A percentile compares a stretch with the other conserved stretches of the same genome.
Conservation (phyloP, 2,329 filamentous ascomycete species). For the Massarina eburnea region DNA sequence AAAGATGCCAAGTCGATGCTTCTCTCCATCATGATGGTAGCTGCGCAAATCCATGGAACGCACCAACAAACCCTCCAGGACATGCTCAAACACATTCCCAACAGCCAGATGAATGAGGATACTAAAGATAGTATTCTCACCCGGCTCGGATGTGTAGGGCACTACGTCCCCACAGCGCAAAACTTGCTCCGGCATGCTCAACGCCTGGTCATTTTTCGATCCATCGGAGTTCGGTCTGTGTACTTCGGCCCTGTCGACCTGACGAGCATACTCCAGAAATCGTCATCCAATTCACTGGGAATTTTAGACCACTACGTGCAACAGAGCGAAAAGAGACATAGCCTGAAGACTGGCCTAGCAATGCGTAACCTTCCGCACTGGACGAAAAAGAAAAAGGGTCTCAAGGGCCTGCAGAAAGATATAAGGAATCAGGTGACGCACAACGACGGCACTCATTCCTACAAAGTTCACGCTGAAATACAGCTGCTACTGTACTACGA, state of each 20-base stretch:
- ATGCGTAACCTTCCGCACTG: conserved; percentile 1
- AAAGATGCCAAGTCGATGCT: not conserved
- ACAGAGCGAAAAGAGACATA: not conserved
- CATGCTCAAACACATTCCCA: conserved; percentile 1
- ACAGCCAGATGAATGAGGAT: conserved; percentile 1
- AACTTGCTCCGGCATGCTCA: conserved; percentile 5
- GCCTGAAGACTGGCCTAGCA: not conserved
- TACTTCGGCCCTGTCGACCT: not conserved
- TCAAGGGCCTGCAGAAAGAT: not conserved
- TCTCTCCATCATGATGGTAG: conserved; percentile 1
- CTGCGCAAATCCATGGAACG: conserved; percentile 3
- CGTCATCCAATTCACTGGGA: not conserved
- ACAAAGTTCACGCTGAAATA: conserved; percentile 52
- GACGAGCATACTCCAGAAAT: not conserved
- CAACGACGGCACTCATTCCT: not conserved
- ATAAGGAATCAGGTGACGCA: not conserved
- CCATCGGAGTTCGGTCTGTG: conserved; percentile 4
- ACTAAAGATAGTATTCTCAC: conserved; percentile 3
- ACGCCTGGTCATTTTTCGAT: conserved; percentile 4
- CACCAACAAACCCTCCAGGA: not conserved
- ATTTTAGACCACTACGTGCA: conserved; percentile 4
- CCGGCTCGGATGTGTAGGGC: conserved; percentile 5
- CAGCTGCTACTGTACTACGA: conserved; percentile 52
- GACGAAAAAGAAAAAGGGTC: not conserved
- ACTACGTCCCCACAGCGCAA: conserved; percentile 5